These are phyloP conservation scores for Cucumis variabilis DNA, from an alignment of 331 rosid genomes.

Conservation along the genomic window DNA sequence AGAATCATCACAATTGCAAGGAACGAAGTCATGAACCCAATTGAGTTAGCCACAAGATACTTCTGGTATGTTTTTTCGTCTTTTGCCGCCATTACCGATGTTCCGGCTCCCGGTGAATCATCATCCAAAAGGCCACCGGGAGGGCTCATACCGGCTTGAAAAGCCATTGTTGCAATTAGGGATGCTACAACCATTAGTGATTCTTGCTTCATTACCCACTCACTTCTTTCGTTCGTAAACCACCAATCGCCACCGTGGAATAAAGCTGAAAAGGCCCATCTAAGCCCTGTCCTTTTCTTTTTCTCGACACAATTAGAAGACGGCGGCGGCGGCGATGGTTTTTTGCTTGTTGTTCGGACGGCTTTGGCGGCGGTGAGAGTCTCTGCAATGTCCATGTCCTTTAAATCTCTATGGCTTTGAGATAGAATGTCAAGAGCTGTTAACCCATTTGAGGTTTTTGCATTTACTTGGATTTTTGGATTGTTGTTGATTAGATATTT, in stretches of 20 bases:
- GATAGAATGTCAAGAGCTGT: slow-evolving; percentile 40
- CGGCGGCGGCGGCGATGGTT: neutral
- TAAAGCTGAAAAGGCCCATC: neutral
- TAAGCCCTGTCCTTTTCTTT: neutral
- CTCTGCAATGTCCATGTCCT: slow-evolving; percentile 36
- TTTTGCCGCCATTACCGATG: slow-evolving; percentile 14
- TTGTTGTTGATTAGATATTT: slow-evolving; percentile 16
- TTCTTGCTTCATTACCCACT: slow-evolving; percentile 14
- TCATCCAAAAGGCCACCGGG: slow-evolving; percentile 40
- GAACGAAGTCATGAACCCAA: slow-evolving; percentile 32
- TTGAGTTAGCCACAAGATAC: slow-evolving; percentile 24
- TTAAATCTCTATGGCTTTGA: slow-evolving; percentile 37
- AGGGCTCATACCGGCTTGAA: slow-evolving; percentile 39
- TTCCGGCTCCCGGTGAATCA: neutral
- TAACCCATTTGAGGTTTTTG: slow-evolving; percentile 38
- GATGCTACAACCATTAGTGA: slow-evolving; percentile 47
- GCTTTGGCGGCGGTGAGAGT: slow-evolving; percentile 32
- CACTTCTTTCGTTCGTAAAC: neutral
- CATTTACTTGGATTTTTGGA: slow-evolving; percentile 33
- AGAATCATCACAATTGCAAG: slow-evolving; percentile 20
- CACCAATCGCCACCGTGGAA: neutral
- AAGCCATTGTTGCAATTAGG: slow-evolving; percentile 44
- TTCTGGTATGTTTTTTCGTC: neutral
- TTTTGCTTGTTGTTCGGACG: neutral
- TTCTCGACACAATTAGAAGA: neutral